A percentile compares a stretch with the other conserved stretches of the same genome.
phyloP scores from a whole-genome alignment of 2,329 filamentous ascomycete genomes.

The Fusarium zealandicum region DNA sequence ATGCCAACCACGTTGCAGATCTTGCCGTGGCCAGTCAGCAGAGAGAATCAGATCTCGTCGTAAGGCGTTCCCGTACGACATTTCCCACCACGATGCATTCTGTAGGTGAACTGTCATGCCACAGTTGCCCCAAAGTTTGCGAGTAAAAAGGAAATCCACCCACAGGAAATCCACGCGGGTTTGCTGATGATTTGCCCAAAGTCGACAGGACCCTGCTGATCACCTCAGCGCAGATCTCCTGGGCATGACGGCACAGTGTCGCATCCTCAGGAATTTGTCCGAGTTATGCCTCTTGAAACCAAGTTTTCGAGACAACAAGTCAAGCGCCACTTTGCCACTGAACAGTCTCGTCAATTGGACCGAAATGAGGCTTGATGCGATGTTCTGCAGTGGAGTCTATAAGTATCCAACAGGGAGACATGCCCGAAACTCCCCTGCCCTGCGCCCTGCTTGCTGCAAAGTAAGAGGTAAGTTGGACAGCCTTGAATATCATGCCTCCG shows the following conservation, averaged over 20 bases:
- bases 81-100: slow-evolving; percentile 6
- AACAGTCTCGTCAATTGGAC: slow-evolving; percentile 10
- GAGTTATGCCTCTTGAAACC: slow-evolving; percentile 18
- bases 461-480: too few relatives aligned
- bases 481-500: slow-evolving; percentile 1
- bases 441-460: background rate
- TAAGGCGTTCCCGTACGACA: slow-evolving; percentile 14
- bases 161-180: slow-evolving; percentile 2
- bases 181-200: slow-evolving; percentile 24
- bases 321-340: slow-evolving; percentile 28
- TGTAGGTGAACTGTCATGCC: slow-evolving; percentile 18
- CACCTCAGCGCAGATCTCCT: slow-evolving; percentile 30
- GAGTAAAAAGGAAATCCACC: slow-evolving; percentile 10
- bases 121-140: slow-evolving; percentile 11
- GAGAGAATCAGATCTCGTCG: slow-evolving; percentile 13
- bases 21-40: slow-evolving; percentile 10
- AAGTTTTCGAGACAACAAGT: slow-evolving; percentile 25
- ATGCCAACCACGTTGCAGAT: slow-evolving; percentile 34
- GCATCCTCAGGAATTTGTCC: slow-evolving; percentile 19
- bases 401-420: slow-evolving; percentile 23
- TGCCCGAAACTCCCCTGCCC: slow-evolving; percentile 16
- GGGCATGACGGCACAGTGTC: slow-evolving; percentile 15
- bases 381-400: slow-evolving; percentile 18
- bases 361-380: slow-evolving; percentile 9
- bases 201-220: slow-evolving; percentile 34